Evolutionary conservation across 2,329 filamentous ascomycete species (phyloP), one percentile per base, ranked within the genome.

Genomic region (Amesomyces nigricolor): DNA sequence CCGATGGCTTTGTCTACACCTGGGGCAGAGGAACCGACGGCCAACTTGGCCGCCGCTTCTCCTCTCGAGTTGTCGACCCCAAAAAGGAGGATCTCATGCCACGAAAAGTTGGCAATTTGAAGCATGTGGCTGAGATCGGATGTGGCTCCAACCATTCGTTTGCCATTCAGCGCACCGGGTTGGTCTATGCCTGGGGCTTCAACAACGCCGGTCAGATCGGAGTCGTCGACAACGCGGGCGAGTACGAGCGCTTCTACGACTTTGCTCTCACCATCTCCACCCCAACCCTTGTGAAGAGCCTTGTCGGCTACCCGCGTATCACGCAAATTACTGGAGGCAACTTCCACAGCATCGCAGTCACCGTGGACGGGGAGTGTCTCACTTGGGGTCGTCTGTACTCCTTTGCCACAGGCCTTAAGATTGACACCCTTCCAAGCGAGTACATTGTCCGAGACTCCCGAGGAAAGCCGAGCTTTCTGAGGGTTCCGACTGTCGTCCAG

Each of bases 121-220:
- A 30, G 22, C 49, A 51, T 17, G 52, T 60, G 5, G 17, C 51
- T 45, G 53, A 60, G 2, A 56, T 90, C 47, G 78, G 80, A 14
- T 78, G 79, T 47, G 87, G 87, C 46, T 80, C 83, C 22, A 88
- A 89, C 70, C 86, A 95, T 73, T 88, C 85, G 62, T 91, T 95
- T 61, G 89, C 88, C n/a, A 77, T 95, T 42, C 82, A 86, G 68
- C 78, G 80, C 53, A 78, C 81, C 10, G 88, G 86, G 43, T 76
- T 79, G 19, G 85, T 92, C 19, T 94, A 83, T 71, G 80, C 84
- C 0, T 95, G 89, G 89, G 90, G 90, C 22, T 75, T 91, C 35
- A 95, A 95, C 77, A 91, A 88, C 71, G 94, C 88, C 69, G 87
- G 86, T 58, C 86, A 95, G 73, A 87, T 53, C 13, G 59, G 59